Base-by-base conservation (phyloP, 768 basidiomycete genomes). In the Tricholomella constricta region DNA sequence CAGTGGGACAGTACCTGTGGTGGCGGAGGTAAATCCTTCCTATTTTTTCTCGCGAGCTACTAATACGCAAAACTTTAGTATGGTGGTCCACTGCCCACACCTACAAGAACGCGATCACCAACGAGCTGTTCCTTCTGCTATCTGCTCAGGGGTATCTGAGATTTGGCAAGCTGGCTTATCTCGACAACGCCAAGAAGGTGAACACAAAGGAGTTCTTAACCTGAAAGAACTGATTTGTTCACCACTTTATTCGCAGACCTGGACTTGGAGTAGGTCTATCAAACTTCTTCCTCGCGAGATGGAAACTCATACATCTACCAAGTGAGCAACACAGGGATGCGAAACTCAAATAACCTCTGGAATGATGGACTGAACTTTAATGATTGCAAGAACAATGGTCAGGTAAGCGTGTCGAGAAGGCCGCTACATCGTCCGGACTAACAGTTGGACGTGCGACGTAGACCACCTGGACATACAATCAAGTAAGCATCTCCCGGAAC, bases 91-190 rank as follows among this genome's bases (percentile, higher is more conserved):
- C 72, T 14, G 80, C 69, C 17, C 77, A 78, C 57, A 76, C 72
- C 0, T 83, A 83, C 69, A 84, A 84, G 68, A 83, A 83, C 48
- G 80, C 81, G 9, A 76, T 84, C 52, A 84, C 82, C n/a, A 83
- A 84, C 57, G 72, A 82, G 50, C 71, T 83, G 9, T 84, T 81
- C 67, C 67, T 83, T 14, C 64, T 77, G 29, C 71, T 75, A 6
- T 82, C 81, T 3, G 81, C 82, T 2, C 55, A 65, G 25, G 82
- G 77, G 7, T 81, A 76, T 57, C 57, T 76, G 29, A 68, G 77
- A 31, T 71, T 65, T 34, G 49, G 64, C 1, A 71, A 73, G 37
- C 59, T 65, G 22, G 64, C 69, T 1, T 83, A 76, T 59, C 72
- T 82, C 27, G 64, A 68, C 38, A 83, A 83, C 58, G 82, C 80